Conservation (phyloP, 2,329 filamentous ascomycete species). For the Fusarium sp. region DNA sequence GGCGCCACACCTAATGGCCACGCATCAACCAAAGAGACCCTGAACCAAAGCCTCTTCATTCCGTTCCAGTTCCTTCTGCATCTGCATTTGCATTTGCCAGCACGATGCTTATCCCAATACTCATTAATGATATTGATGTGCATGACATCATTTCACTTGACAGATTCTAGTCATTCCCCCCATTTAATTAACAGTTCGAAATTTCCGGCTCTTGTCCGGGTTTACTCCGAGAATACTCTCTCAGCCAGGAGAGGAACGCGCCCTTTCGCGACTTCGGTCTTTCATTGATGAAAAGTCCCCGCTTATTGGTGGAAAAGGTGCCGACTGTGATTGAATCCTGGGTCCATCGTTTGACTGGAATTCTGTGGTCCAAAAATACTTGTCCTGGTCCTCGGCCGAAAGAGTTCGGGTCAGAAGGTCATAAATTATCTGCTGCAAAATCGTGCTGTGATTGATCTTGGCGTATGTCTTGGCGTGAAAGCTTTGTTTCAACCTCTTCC, state of each 20-base stretch:
- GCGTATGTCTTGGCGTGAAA: conserved; percentile 40
- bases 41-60: not conserved
- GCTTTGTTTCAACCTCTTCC: conserved; percentile 43
- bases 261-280: conserved; percentile 31
- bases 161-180: not conserved
- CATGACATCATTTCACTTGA: conserved; percentile 31
- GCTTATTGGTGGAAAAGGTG: conserved; percentile 38
- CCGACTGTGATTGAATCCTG: not conserved
- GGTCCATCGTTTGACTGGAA: not conserved
- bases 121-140: not conserved
- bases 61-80: not conserved
- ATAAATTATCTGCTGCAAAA: conserved; percentile 15
- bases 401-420: conserved; percentile 26
- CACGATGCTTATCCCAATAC: not conserved
- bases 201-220: conserved; percentile 35
- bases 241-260: conserved; percentile 1
- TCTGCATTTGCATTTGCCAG: not conserved
- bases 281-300: not conserved
- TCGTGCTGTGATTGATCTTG: conserved; percentile 33
- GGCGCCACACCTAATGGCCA: conserved; percentile 18
- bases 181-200: conserved; percentile 1
- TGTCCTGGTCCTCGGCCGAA: conserved; percentile 27
- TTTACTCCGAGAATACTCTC: conserved; percentile 25
- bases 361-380: conserved; percentile 11
- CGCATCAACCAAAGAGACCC: not conserved